A percentile compares a stretch with the other conserved stretches of the same genome.
phyloP scores from a whole-genome alignment of 148 eudicot genomes.

The Rhododendron williamsianum region DNA sequence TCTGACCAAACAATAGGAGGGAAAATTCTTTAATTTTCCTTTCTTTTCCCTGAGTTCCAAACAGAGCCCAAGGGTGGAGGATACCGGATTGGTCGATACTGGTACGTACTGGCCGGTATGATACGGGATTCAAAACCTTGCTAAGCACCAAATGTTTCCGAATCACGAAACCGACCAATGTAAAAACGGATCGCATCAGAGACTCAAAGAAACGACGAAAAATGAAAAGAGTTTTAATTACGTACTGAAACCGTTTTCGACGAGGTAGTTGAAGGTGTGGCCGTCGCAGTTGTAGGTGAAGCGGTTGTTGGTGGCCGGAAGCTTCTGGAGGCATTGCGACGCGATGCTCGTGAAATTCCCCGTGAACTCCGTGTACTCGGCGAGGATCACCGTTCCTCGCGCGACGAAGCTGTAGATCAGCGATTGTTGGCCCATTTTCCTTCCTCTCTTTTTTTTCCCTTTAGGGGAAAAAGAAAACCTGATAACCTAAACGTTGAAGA shows the following conservation, averaged over 20 bases:
- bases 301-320: conserved; percentile 67
- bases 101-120: no score
- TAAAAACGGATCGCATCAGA: not conserved
- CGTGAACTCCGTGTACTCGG: conserved; percentile 70
- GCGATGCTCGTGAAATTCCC: conserved; percentile 71
- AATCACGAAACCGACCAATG: not conserved
- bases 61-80: not conserved
- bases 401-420: conserved; percentile 81
- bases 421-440: conserved; percentile 55
- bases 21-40: no score
- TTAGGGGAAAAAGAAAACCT: conserved; percentile 8
- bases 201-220: not conserved
- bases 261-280: conserved; percentile 80
- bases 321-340: conserved; percentile 72
- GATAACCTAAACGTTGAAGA: not conserved
- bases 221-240: not conserved
- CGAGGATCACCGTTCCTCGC: conserved; percentile 52
- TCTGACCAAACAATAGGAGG: no score
- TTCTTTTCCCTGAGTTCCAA: no score
- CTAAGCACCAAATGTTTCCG: not conserved
- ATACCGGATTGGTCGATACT: not conserved
- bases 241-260: conserved; percentile 68
- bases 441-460: not conserved
- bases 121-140: not conserved
- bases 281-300: conserved; percentile 76